Base-by-base conservation (phyloP, 352 stramenopile genomes). In the Phytophthora agathidicida region DNA sequence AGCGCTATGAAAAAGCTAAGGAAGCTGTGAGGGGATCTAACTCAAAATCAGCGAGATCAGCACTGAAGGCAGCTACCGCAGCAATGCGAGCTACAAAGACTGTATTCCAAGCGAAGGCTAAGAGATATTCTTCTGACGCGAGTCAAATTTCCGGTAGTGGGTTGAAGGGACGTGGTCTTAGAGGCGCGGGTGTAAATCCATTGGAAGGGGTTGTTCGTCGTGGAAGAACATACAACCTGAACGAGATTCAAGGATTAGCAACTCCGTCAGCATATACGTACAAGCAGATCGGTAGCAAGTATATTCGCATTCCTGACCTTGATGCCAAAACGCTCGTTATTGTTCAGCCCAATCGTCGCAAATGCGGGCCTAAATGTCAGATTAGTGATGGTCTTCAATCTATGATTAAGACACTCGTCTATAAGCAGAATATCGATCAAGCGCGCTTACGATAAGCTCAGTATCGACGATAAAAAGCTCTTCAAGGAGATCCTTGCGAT, bases 211-310 rank as follows among this genome's bases (percentile, higher is more conserved):
- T 46, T 20, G 49, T 58, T 5, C 17, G 19, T 11, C 52, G 19
- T 8, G 36, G 33, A 5, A 41, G 42, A 50, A 51, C 55, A 2
- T 65, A 58, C 16, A 65, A 62, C 19, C 24, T 62, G 3, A 62
- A 62, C 24, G 33, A 55, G 9, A 55, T 62, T 27, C 53, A 62
- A 24, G 53, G 27, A 1, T 41, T 44, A 30, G 53, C 42, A 13
- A 62, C 53, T 16, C 53, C 53, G 24, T 23, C 6, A 0, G 52
- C 52, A 3, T 61, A n/a, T n/a, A 57, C 32, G 10, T 57, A 57
- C 33, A n/a, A 19, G 0, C n/a, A 57, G 48, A 5, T 57, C 5
- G 48, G 48, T 8, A 22, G 1, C 1, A 57, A 57, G 24, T 57
- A 22, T 10, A 57, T 57, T 4, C 4, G 48, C 13, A 8, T 57